Percentiles rank a stretch among this genome's conserved stretches.
phyloP scores from a whole-genome alignment of 164 flowering plant genomes.

The Aristolochia fimbriata region DNA sequence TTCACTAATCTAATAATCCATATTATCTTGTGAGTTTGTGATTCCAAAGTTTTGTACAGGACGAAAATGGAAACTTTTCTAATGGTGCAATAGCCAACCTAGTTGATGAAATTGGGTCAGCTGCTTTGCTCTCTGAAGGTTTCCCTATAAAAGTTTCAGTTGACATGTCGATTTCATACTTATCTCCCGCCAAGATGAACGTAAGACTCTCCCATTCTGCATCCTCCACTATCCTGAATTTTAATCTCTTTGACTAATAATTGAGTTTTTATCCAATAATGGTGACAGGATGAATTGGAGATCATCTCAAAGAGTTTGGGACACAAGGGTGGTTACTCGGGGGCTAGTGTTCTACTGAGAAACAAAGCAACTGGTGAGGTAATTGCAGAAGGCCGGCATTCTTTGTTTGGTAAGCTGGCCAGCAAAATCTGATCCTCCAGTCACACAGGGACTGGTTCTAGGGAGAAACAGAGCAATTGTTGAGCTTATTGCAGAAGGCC shows the following conservation, averaged over 20 bases:
- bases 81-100: constrained; percentile 63
- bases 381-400: neutral
- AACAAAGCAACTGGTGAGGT: neutral
- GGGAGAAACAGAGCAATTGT: constrained; percentile 46
- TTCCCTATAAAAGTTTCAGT: constrained; percentile 63
- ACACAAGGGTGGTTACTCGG: constrained; percentile 34
- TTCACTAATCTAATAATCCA: neutral
- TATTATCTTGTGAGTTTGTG: neutral
- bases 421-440: neutral
- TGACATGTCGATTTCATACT: constrained; percentile 65
- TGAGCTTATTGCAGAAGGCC: constrained; percentile 66
- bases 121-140: constrained; percentile 36
- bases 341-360: neutral
- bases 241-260: neutral
- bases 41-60: constrained; percentile 30
- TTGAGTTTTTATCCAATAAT: neutral
- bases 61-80: constrained; percentile 47
- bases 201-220: constrained; percentile 29
- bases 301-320: constrained; percentile 43
- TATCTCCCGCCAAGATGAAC: constrained; percentile 49
- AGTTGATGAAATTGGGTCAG: constrained; percentile 73
- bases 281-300: constrained; percentile 61
- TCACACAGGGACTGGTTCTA: constrained; percentile 12
- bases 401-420: neutral
- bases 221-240: neutral